Base-by-base conservation (phyloP, 345 rosid genomes). In the Populus alba region DNA sequence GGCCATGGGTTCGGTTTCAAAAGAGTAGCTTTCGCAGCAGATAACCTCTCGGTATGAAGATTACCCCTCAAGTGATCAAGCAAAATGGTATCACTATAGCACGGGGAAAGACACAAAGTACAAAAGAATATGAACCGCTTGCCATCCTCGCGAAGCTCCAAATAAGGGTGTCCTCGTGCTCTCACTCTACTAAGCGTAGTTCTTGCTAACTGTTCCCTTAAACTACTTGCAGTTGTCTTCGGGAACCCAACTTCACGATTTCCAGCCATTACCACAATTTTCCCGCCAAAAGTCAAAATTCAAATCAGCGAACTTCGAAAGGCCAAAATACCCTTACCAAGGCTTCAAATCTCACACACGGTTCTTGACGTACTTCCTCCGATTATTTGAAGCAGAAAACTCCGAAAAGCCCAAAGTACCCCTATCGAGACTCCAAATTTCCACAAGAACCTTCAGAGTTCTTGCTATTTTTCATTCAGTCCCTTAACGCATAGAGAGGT, bases 1-100 rank as follows among this genome's bases (percentile, higher is more conserved):
- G 99, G 99, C 97, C 98, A 92, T 0, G 98, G 97, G 49, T 92
- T 96, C 2, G 85, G 84, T 67, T 87, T 87, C 75, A 92, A 77
- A 25, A 96, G 92, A 15, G 98, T 96, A 71, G 86, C 72, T 86
- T 83, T 91, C 31, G 98, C 97, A 55, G 90, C 89, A 51, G 87
- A 83, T 49, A 92, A 82, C 83, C 97, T 94, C 89, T 86, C 87
- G 6, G 66, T 78, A 79, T 94, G 98, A 83, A 90, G 95, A 66
- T 79, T 90, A 4, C 99, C 99, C 51, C 81, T 89, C 83, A 96
- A 84, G 84, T 96, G 98, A 73, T 85, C 93, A 75, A 83, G 84
- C 92, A 96, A 81, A 70, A 91, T 88, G 0, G 91, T 31, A 74
- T 92, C 97, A 82, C 93, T 89, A 70, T 92, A 91, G 77, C 98